Evolutionary conservation across 2,329 filamentous ascomycete genomes (phyloP), one percentile per base, ranked within the genome.

Genomic region (Botrytis porri): DNA sequence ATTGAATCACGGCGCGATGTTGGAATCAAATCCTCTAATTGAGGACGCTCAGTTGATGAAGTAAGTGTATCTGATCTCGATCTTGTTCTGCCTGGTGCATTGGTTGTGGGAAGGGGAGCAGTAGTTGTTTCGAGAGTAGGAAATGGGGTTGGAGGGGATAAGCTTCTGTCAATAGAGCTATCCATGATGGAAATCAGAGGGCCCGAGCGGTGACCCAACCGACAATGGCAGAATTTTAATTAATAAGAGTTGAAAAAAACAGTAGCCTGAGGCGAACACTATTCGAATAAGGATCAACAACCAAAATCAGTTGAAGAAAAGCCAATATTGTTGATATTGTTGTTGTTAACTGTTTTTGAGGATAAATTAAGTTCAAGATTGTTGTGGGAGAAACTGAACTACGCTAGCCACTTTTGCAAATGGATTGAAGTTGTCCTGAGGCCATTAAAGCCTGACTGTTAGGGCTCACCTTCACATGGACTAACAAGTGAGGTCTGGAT

Each of bases 181-280:
- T 70, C 67, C 54, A 70, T 61, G 39, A 45, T 60, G 67, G 16
- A 29, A 57, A 57, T 57, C 51, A 29, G 14, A 29, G n/a, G 51
- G 45, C 25, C 32, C 51, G 67, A 70, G 67, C 67, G 67, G 67
- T 70, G 37, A 48, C 59, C 6, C 29, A 61, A 70, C 54, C 59
- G 54, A 63, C 32, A 41, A 48, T 70, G 67, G 54, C 54, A 70
- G 57, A 70, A 61, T 29, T 60, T 12, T n/a, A 14, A n/a, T 43
- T 65, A n/a, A 35, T 35, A 37, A 32, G 20, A 35, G 22, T 57
- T 32, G 51, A 57, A 45, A 57, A 69, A 61, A 41, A 25, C 3
- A 61, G 35, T 61, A 39, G 29, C 66, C 57, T 69, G 7, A 59
- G 66, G 66, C 37, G 41, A 35, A 61, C 43, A 39, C 16, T 29